These are phyloP conservation scores for Nitzschia sp. DNA, from an alignment of 108 stramenopile species.

Conservation along the genomic window DNA sequence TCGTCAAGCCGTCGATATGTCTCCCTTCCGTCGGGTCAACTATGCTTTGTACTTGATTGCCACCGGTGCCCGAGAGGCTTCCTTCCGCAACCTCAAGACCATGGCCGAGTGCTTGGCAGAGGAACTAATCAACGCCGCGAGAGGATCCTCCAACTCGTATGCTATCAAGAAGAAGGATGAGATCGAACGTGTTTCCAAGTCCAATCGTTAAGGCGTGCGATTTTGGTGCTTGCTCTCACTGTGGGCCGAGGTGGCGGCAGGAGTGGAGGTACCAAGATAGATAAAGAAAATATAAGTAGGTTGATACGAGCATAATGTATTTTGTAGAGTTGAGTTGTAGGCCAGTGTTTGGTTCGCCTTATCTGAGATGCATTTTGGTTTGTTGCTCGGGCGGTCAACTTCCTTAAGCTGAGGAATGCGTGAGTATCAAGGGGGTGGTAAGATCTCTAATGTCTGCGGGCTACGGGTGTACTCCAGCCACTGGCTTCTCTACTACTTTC, in stretches of 20 bases:
- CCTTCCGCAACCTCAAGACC: constrained; percentile 99
- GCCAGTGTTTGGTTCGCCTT: too few species aligned
- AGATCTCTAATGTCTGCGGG: too few species aligned
- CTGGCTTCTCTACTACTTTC: too few species aligned
- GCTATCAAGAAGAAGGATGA: constrained; percentile 99
- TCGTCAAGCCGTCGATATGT: constrained; percentile 99
- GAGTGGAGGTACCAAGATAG: not conserved
- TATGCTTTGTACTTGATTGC: constrained; percentile 98
- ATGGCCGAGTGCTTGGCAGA: constrained; percentile 99
- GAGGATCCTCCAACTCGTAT: constrained; percentile 99
- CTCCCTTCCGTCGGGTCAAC: constrained; percentile 99
- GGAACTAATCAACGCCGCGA: constrained; percentile 99
- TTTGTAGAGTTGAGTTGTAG: too few species aligned
- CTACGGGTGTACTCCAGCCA: too few species aligned
- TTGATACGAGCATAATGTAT: too few species aligned
- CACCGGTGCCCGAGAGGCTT: constrained; percentile 97
- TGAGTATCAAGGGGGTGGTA: too few species aligned
- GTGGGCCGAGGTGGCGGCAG: not conserved
- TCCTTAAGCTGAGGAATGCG: too few species aligned
- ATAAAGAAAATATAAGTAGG: too few species aligned
- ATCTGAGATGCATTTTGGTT: too few species aligned
- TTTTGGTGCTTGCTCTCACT: not conserved
- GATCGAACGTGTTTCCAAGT: constrained; percentile 99
- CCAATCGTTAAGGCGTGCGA: constrained; percentile 91
- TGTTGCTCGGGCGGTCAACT: too few species aligned